Conservation (phyloP, 2,329 filamentous ascomycete species). For the Fusarium odoratissimum region DNA sequence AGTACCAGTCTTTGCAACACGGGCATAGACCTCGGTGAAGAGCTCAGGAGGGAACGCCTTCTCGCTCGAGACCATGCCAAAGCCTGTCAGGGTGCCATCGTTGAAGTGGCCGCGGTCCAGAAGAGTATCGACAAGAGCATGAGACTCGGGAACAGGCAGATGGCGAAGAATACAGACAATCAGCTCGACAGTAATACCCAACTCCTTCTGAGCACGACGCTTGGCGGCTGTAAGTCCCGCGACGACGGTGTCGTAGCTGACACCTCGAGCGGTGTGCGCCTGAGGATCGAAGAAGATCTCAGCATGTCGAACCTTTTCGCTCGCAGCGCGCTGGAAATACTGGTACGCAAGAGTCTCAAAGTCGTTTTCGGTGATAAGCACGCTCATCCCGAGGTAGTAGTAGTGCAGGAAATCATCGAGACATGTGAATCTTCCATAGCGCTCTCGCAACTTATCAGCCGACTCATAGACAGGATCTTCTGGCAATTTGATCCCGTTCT, state of each 20-base stretch:
- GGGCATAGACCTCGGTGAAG: conserved; percentile 70
- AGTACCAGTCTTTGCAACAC: conserved; percentile 60
- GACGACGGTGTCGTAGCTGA: conserved; percentile 73
- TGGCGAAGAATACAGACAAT: conserved; percentile 81
- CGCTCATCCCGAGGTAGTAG: conserved; percentile 82
- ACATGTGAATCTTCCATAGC: conserved; percentile 75
- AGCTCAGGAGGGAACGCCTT: conserved; percentile 66
- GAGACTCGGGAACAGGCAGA: conserved; percentile 69
- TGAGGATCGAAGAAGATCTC: conserved; percentile 88
- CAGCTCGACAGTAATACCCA: conserved; percentile 72
- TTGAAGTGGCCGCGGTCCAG: conserved; percentile 56
- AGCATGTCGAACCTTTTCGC: conserved; percentile 75
- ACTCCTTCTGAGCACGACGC: conserved; percentile 67
- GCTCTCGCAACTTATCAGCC: conserved; percentile 65
- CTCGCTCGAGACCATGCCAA: conserved; percentile 77
- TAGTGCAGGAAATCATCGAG: conserved; percentile 83
- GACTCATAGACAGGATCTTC: conserved; percentile 73
- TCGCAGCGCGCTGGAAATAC: conserved; percentile 74
- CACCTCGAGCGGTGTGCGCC: conserved; percentile 73
- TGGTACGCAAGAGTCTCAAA: conserved; percentile 78
- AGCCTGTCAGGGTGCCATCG: conserved; percentile 67
- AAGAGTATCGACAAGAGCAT: conserved; percentile 50
- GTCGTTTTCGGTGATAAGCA: conserved; percentile 72
- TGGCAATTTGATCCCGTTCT: conserved; percentile 74
- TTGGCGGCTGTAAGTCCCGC: conserved; percentile 71